These are phyloP conservation scores for Neurospora hispaniola DNA, from an alignment of 495 filamentous ascomycete species.

Conservation along the genomic window DNA sequence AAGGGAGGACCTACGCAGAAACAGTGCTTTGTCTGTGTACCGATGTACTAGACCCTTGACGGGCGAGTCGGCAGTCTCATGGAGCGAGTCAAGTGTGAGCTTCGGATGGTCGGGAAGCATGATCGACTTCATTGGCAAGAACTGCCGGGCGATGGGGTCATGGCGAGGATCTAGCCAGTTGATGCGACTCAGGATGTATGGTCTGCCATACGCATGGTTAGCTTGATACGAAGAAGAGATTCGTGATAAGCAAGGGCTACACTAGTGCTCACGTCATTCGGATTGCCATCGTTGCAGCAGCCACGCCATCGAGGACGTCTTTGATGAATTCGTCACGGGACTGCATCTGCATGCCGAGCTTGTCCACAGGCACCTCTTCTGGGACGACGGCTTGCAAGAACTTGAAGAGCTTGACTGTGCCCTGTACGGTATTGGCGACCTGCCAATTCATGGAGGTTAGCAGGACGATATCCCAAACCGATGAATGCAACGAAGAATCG, in stretches of 20 bases:
- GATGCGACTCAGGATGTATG: constrained; percentile 42
- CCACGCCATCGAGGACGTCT: constrained; percentile 40
- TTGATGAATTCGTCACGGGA: constrained; percentile 39
- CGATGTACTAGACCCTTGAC: constrained; percentile 44
- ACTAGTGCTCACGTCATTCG: constrained; percentile 31
- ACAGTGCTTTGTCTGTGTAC: constrained; percentile 49
- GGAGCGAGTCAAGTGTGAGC: constrained; percentile 32
- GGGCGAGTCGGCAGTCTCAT: constrained; percentile 38
- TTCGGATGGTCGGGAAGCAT: constrained; percentile 40
- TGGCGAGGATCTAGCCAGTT: constrained; percentile 45
- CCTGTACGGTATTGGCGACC: constrained; percentile 32
- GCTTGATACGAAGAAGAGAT: background rate
- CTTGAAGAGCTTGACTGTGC: constrained; percentile 23
- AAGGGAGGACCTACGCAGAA: constrained; percentile 37
- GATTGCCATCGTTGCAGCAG: constrained; percentile 42
- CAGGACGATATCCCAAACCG: background rate
- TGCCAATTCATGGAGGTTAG: constrained; percentile 1
- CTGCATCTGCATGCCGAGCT: constrained; percentile 21
- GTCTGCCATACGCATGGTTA: constrained; percentile 24
- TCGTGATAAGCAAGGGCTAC: background rate
- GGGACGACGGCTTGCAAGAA: constrained; percentile 39
- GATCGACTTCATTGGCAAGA: constrained; percentile 39
- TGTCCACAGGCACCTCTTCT: constrained; percentile 27
- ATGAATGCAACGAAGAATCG: background rate
- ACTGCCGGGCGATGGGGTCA: constrained; percentile 45